phyloP scores from a whole-genome alignment of 2,329 filamentous ascomycete species.

The Lachnum nothofagi region DNA sequence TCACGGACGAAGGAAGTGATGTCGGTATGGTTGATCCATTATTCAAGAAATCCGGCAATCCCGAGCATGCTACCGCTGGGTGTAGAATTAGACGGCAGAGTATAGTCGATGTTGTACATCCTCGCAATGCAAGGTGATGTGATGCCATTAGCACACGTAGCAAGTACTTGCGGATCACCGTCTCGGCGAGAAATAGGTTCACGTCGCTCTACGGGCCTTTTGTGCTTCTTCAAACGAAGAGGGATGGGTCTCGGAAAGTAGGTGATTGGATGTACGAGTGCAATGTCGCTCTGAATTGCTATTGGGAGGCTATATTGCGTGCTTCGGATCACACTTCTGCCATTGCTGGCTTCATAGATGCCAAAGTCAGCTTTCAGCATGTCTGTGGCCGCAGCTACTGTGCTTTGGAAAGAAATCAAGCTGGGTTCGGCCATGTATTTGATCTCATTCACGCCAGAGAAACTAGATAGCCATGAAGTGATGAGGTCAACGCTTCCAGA shows the following conservation, averaged over 20 bases:
- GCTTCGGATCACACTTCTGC: conserved; percentile 32
- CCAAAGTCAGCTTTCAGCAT: conserved; percentile 27
- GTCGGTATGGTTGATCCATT: conserved; percentile 33
- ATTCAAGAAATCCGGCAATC: conserved; percentile 44
- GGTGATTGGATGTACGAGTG: conserved; percentile 39
- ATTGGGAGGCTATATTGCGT: conserved; percentile 37
- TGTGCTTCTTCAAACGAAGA: background rate
- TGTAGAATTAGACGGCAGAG: conserved; percentile 33
- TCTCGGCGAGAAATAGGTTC: conserved; percentile 1
- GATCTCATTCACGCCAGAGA: conserved; percentile 16
- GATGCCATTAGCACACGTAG: conserved; percentile 16
- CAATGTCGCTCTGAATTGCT: conserved; percentile 32
- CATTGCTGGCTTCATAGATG: conserved; percentile 19
- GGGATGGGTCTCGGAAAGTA: conserved; percentile 29
- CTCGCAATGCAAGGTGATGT: conserved; percentile 29
- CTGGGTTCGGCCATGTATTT: background rate
- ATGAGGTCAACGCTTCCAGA: conserved; percentile 35
- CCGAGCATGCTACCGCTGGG: conserved; percentile 59
- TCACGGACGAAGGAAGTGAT: conserved; percentile 40
- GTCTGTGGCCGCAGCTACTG: conserved; percentile 20
- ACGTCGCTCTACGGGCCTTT: background rate
- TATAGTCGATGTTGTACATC: conserved; percentile 31
- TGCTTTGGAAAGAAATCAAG: conserved; percentile 22
- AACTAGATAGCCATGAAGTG: conserved; percentile 37
- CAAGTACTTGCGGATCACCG: conserved; percentile 18